Base-by-base conservation (phyloP, 257 asterid genomes). In the Lithospermum erythrorhizon region DNA sequence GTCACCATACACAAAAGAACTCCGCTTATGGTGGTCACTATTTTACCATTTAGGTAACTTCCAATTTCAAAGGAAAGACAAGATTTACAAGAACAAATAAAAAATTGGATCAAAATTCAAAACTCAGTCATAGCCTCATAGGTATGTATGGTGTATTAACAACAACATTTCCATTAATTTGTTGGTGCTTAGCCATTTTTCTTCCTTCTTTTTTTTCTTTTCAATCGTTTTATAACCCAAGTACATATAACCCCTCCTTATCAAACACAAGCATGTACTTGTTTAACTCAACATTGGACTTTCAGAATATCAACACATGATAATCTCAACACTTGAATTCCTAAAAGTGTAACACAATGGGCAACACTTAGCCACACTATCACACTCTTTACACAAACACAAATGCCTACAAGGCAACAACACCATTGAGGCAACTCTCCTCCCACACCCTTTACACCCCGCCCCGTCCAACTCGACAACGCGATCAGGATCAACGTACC, bases 401-500 rank as follows among this genome's bases (percentile, higher is more conserved):
- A 79, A 68, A 68, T 79, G 85, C 49, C 82, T 72, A 53, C 85
- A 79, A 57, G 85, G 85, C 71, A 79, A 47, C 62, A 79, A 45
- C 63, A 79, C 78, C 66, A 70, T 66, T 19, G 85, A 57, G 3
- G 85, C 85, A 14, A 32, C 78, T 49, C 80, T 56, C 37, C 64
- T 57, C 65, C 72, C 62, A 45, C 85, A 79, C 21, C 65, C 72
- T 70, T 69, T 71, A 57, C 84, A 79, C 62, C 70, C 29, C 73
- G 78, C 74, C 0, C 76, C 78, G 3, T 63, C 30, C 61, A 62
- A 55, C 21, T 48, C 80, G 9, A 65, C 71, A 4, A 79, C 80
- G 58, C 82, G 65, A 62, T 79, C 85, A 54, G 82, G 82, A 55
- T 79, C 85, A 62, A 79, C 53, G 68, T 69, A 79, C 30, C 69